These are phyloP conservation scores for Wickerhamomyces sp. DNA, from an alignment of 1,139 yeast genomes.

Conservation along the genomic window DNA sequence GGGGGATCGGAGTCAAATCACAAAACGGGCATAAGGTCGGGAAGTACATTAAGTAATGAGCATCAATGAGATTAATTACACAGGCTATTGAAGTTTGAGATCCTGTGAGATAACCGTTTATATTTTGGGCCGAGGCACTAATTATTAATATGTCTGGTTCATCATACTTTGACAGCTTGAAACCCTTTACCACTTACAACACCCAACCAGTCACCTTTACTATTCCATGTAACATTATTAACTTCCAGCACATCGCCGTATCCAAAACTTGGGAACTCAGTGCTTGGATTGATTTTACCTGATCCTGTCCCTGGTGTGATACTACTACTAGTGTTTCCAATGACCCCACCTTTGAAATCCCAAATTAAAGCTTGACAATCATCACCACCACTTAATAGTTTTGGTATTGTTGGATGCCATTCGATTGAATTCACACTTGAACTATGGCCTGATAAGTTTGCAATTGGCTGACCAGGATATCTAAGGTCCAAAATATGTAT, in stretches of 20 bases:
- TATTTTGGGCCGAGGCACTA: too few species aligned
- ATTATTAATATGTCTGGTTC: too few species aligned
- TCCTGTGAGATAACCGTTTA: too few species aligned
- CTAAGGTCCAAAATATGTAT: constrained; percentile 78
- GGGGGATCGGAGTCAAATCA: too few species aligned
- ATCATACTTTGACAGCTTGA: constrained; percentile 63
- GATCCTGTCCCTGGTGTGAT: constrained; percentile 1
- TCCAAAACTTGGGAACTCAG: constrained; percentile 44
- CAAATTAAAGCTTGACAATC: constrained; percentile 88
- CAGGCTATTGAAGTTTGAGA: too few species aligned
- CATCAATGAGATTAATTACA: too few species aligned
- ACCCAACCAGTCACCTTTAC: constrained; percentile 76
- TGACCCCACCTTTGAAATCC: constrained; percentile 72
- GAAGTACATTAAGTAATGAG: too few species aligned
- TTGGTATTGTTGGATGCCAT: constrained; percentile 80
- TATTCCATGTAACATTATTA: constrained; percentile 74
- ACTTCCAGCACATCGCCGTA: constrained; percentile 63
- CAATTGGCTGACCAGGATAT: constrained; percentile 79
- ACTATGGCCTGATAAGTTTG: constrained; percentile 63
- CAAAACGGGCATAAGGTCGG: too few species aligned
- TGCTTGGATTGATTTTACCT: not conserved
- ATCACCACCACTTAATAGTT: constrained; percentile 74
- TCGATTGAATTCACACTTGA: constrained; percentile 63
- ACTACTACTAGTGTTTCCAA: constrained; percentile 16
- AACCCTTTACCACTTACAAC: constrained; percentile 75